Evolutionary conservation across 179 eudicot species (phyloP), one percentile per base, ranked within the genome.

Genomic region (Silene coronaria): DNA sequence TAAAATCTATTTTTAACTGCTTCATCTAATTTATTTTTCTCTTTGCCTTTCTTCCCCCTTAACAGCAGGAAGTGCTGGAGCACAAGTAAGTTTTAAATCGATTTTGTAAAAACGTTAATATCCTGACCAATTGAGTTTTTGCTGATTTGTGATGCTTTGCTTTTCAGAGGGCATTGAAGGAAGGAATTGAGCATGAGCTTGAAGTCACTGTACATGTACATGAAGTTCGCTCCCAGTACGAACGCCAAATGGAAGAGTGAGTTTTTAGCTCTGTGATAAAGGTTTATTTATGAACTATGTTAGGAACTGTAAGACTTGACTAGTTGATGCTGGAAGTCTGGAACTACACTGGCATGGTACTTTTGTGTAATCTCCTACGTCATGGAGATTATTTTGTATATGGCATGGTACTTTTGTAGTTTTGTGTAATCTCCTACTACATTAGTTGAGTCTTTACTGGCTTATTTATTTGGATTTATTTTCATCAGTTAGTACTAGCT

Each of bases 201-300:
- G 99, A 96, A 85, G 93, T 96, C 65, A 90, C 86, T 10, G 93
- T 84, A 22, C 84, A 96, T 42, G 96, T 93, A 17, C 98, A 96
- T 78, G 99, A 96, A 87, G 99, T 96, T 45, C 97, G 99, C 32
- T 88, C 91, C 0, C 91, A 93, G 80, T 93, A 91, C 76, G 99
- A 93, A 77, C 97, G 97, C 22, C 99, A 96, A 83, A 89, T 88
- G 89, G 88, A 93, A 82, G 99, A 87, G 98, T 96, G 79, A 87
- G 96, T 86, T 21, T 36, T 53, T 23, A 21, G 48, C 14, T 27
- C 8, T 27, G 3, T 42, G 48, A 10, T 11, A 42, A 11, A 42
- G 48, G 13, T 42, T 42, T 42, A 42, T 42, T 10, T 42, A 36
- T 42, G 14, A 9, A 42, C 45, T 42, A 42, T 11, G 48, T 42